Evolutionary conservation across 139 green algal genomes (phyloP).

Genomic region (Auxenochlorella pyrenoidosa): DNA sequence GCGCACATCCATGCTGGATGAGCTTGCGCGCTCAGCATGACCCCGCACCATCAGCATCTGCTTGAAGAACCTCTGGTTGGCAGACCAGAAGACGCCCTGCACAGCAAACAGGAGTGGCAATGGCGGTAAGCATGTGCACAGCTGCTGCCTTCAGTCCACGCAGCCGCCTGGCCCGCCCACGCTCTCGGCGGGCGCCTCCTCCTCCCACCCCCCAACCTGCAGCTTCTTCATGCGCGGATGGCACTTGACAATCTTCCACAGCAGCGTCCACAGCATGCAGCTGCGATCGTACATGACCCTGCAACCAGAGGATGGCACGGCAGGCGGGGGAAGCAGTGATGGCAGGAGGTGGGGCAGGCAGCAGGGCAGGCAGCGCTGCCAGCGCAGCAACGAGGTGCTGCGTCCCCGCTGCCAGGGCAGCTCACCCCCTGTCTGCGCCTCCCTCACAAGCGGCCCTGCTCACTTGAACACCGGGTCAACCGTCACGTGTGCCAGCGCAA

Average conservation of each 20-base stretch:
- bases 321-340: background rate
- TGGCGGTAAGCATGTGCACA: background rate
- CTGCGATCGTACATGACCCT: conserved; percentile 81
- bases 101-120: background rate
- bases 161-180: too few species aligned
- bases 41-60: conserved; percentile 36
- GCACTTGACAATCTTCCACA: conserved; percentile 20
- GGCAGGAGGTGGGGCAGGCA: background rate
- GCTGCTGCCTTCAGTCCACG: background rate
- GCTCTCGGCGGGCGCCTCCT: too few species aligned
- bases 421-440: background rate
- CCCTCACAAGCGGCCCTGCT: background rate
- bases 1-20: too few species aligned
- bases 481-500: conserved; percentile 68
- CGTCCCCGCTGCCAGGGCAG: background rate
- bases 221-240: conserved; percentile 29
- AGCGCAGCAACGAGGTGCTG: too few species aligned
- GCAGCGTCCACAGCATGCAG: conserved; percentile 69
- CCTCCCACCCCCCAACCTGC: background rate
- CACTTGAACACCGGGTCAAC: conserved; percentile 68
- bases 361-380: too few species aligned
- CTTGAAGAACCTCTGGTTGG: conserved; percentile 79
- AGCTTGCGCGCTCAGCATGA: too few species aligned
- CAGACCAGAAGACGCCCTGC: conserved; percentile 61
- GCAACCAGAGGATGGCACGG: background rate